Conservation (phyloP, 2,329 filamentous ascomycete species). For the Aspergillus ochraceoroseus region DNA sequence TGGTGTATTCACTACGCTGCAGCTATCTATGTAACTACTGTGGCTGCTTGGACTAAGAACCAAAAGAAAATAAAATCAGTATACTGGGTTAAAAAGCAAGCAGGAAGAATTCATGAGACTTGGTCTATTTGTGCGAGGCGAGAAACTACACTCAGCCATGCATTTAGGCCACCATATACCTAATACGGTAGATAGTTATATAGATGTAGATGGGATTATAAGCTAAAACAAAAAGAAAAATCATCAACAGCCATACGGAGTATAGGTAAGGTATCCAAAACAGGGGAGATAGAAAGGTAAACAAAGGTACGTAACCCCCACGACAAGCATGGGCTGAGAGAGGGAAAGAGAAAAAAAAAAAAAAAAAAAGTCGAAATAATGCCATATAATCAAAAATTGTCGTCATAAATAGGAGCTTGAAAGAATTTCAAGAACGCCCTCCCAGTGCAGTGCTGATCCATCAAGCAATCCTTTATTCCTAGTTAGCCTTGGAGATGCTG, state of each 20-base stretch:
- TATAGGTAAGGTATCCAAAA: conserved; percentile 18
- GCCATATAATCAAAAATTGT: conserved; percentile 1
- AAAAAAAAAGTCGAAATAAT: conserved; percentile 8
- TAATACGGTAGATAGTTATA: too few relatives aligned
- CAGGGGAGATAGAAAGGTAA: conserved; percentile 2
- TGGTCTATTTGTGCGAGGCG: too few relatives aligned
- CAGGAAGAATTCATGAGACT: too few relatives aligned
- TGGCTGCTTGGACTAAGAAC: too few relatives aligned
- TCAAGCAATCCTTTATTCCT: conserved; percentile 2
- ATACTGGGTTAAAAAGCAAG: too few relatives aligned
- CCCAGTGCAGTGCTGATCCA: conserved; percentile 18
- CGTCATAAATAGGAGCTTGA: conserved; percentile 7
- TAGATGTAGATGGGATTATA: not conserved
- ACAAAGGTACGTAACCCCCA: conserved; percentile 9
- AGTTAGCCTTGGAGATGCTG: conserved; percentile 4
- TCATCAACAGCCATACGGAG: conserved; percentile 14
- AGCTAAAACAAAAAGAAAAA: conserved; percentile 7
- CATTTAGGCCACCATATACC: too few relatives aligned
- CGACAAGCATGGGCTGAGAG: not conserved
- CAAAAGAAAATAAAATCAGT: too few relatives aligned
- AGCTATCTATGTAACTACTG: too few relatives aligned
- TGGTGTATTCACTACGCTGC: too few relatives aligned
- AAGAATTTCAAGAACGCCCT: conserved; percentile 15
- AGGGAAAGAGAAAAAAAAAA: conserved; percentile 1
- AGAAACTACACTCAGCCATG: too few relatives aligned